phyloP scores from a whole-genome alignment of 495 filamentous ascomycete species.

The Penicillium canariense region DNA sequence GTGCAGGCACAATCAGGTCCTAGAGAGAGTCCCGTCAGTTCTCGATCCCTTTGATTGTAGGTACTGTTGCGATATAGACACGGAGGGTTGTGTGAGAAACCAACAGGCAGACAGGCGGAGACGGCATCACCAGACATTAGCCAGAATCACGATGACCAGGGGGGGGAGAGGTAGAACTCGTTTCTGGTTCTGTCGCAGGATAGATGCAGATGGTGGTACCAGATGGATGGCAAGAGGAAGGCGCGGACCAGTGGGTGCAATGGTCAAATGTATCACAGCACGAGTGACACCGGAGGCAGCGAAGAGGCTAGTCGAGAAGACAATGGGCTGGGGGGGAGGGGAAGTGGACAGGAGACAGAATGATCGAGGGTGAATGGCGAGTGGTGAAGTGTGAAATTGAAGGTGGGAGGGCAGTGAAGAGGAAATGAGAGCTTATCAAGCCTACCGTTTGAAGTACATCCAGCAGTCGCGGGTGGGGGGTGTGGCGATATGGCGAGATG shows the following conservation, averaged over 20 bases:
- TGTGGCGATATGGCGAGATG: conserved; percentile 3
- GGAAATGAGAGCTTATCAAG: conserved; percentile 18
- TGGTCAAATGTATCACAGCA: conserved; percentile 24
- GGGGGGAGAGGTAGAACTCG: conserved; percentile 3
- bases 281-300: conserved; percentile 24
- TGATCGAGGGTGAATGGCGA: conserved; percentile 11
- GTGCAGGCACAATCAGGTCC: conserved; percentile 2
- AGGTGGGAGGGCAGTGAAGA: neutral
- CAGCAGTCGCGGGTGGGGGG: conserved; percentile 8
- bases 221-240: conserved; percentile 20
- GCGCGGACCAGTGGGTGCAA: conserved; percentile 17
- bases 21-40: conserved; percentile 13
- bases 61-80: conserved; percentile 11
- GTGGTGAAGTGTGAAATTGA: neutral
- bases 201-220: conserved; percentile 23
- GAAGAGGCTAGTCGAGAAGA: conserved; percentile 12
- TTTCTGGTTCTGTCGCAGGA: conserved; percentile 5
- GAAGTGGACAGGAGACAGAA: conserved; percentile 10
- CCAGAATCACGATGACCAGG: conserved; percentile 16
- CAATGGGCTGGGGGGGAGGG: conserved; percentile 5
- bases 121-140: conserved; percentile 20
- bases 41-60: conserved; percentile 7
- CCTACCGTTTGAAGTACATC: conserved; percentile 15
- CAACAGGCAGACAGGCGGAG: conserved; percentile 9
- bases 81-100: conserved; percentile 5